Evolutionary conservation across 148 eudicot genomes (phyloP), one percentile per base, ranked within the genome.

Genomic region (Mesembryanthemum crystallinum): DNA sequence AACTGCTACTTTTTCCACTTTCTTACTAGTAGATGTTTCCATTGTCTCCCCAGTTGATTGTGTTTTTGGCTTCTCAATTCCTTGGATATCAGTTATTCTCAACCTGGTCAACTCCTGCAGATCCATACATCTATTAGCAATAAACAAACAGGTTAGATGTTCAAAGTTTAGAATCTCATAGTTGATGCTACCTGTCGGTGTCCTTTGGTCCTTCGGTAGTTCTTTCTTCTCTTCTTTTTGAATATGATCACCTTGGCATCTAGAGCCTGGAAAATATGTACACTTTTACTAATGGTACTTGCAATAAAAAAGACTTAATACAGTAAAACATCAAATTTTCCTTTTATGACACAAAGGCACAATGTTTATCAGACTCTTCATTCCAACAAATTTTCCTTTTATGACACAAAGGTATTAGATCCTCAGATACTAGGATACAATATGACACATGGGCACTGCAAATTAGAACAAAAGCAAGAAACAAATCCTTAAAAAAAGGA

Each of bases 191-290:
- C 98, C 96, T 95, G 98, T 32, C 98, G 83, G 76, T 95, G 98
- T 65, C 98, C 98, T 62, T 86, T 95, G 20, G 91, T 90, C 79
- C 97, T 83, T 39, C 98, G 83, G 78, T 95, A 95, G 83, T 95
- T 95, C 97, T 95, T 95, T 74, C 98, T 85, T 68, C 96, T 88
- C 88, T 90, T 95, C 82, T 95, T 95, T 87, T 95, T 95, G 73
- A 95, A 95, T 80, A 95, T 92, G 69, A 95, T 86, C 64, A 92
- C 97, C 82, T 95, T 95, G 45, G 98, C 98, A 87, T 95, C 96
- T 74, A 95, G 80, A 58, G 98, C 98, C 97, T 95, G 86, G 61
- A 69, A 63, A 66, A 64, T 47, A 67, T n/a, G 37, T 37, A 58
- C 58, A 29, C 49, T 15, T 9, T 39, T 64, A 25, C 14, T 62